Base-by-base conservation (phyloP, 1,284 basidiomycete species). In the Mycena citricolor region DNA sequence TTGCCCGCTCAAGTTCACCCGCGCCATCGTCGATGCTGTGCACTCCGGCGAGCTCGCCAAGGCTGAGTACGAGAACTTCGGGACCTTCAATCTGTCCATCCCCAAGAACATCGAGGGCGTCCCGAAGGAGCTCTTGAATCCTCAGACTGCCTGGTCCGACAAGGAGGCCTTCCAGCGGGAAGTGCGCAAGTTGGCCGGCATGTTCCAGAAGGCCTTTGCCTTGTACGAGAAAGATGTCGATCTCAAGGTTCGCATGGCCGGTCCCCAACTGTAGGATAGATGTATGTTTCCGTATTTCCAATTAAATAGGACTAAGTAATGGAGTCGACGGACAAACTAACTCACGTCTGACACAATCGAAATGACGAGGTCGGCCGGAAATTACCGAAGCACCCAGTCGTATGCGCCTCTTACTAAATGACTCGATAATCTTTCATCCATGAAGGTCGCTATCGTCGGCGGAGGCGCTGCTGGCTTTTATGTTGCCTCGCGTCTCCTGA, bases 401-500 rank as follows among this genome's bases (percentile, higher is more conserved):
- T n/a, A n/a, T n/a, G n/a, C n/a, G n/a, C n/a, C n/a, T n/a, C n/a
- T n/a, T n/a, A n/a, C n/a, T n/a, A n/a, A n/a, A n/a, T n/a, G n/a
- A n/a, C n/a, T n/a, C n/a, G n/a, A n/a, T n/a, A n/a, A n/a, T n/a
- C n/a, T n/a, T n/a, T n/a, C n/a, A n/a, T n/a, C 51, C 11, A 64
- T 74, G 61, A 88, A 88, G 60, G 68, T 95, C 20, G 93, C 90
- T 13, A 79, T 95, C 55, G 68, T 94, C 23, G 94, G 94, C 21
- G 87, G 83, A 12, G 95, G 95, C 0, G 95, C 97, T 0, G 94
- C 94, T 7, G 93, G 89, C 0, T 97, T 99, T 72, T 99, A 97
- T 66, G 84, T 91, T 3, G 93, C 94, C 10, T 88, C 88, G 10
- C 74, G 93, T 1, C 65, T 97, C 13, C 73, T 95, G 31, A 79